These are phyloP conservation scores for Omphalotus guepiniiformis DNA, from an alignment of 768 basidiomycete species.

Conservation along the genomic window DNA sequence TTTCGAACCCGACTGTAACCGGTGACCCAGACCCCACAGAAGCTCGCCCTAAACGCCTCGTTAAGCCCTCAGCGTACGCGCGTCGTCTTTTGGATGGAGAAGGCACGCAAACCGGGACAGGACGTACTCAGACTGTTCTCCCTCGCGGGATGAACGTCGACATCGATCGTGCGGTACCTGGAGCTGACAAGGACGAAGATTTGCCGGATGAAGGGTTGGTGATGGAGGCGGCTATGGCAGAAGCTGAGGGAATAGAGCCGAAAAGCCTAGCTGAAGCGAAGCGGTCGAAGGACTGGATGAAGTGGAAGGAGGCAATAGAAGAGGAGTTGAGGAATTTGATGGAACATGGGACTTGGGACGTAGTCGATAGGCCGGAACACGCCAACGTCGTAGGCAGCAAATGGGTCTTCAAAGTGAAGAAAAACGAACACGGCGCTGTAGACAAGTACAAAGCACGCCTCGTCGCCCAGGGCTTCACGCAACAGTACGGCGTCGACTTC, in stretches of 20 bases:
- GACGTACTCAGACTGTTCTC: too few relatives aligned
- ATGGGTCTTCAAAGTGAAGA: slow-evolving; percentile 41
- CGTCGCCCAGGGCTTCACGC: slow-evolving; percentile 37
- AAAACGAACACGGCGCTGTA: slow-evolving; percentile 29
- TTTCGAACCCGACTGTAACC: background rate
- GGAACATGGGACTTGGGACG: slow-evolving; percentile 24
- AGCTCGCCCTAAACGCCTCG: background rate
- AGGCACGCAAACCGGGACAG: background rate
- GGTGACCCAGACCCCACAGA: background rate
- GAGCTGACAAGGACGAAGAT: background rate
- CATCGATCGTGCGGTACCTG: background rate
- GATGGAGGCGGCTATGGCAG: slow-evolving; percentile 1
- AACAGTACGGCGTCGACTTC: slow-evolving; percentile 36
- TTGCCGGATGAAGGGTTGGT: background rate
- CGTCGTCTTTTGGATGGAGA: background rate
- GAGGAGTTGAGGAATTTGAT: slow-evolving; percentile 14
- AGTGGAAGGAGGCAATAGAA: slow-evolving; percentile 17
- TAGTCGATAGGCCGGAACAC: slow-evolving; percentile 21
- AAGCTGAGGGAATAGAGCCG: slow-evolving; percentile 13
- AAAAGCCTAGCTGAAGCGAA: slow-evolving; percentile 16
- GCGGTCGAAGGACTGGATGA: slow-evolving; percentile 15
- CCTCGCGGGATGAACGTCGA: too few relatives aligned
- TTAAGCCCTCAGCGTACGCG: background rate
- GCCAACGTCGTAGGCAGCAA: slow-evolving; percentile 30
- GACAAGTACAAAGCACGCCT: slow-evolving; percentile 37